Evolutionary conservation across 2,329 filamentous ascomycete species (phyloP).

Genomic region (Shiraia bambusicola): DNA sequence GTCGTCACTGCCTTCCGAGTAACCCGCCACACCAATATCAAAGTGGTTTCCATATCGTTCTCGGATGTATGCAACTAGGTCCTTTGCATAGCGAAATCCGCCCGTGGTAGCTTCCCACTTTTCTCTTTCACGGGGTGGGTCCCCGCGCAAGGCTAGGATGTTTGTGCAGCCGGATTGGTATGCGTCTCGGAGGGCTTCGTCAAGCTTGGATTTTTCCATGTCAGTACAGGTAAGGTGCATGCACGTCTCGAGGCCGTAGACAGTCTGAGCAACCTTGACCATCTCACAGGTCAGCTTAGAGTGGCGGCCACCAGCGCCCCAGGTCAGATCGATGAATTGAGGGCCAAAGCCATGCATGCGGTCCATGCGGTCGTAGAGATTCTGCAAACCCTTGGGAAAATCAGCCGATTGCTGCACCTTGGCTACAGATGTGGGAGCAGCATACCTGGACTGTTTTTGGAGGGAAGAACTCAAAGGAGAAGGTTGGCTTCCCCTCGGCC

Average conservation of each 20-base stretch:
- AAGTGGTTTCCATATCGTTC: conserved; percentile 84
- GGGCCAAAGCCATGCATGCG: conserved; percentile 95
- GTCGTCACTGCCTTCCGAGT: conserved; percentile 93
- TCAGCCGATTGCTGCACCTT: conserved; percentile 10
- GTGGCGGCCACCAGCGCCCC: conserved; percentile 90
- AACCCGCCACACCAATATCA: conserved; percentile 95
- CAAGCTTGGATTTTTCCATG: conserved; percentile 91
- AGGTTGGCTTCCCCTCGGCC: conserved; percentile 76
- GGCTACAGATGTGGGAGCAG: not conserved
- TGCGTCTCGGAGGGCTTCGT: conserved; percentile 80
- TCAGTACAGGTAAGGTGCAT: conserved; percentile 99
- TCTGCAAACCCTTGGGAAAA: conserved; percentile 74
- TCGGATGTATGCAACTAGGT: conserved; percentile 83
- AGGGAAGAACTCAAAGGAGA: conserved; percentile 99
- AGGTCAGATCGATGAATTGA: conserved; percentile 97
- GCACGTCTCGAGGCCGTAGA: conserved; percentile 94
- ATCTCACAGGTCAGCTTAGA: conserved; percentile 95
- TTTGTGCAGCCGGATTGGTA: conserved; percentile 97
- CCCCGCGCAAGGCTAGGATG: conserved; percentile 88
- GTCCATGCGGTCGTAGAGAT: conserved; percentile 99
- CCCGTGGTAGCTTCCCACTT: conserved; percentile 88
- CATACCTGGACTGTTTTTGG: conserved; percentile 83
- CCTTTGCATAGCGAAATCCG: conserved; percentile 88
- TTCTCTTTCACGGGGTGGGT: conserved; percentile 90
- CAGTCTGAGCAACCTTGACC: conserved; percentile 92